Evolutionary conservation across 805 yeast genomes (phyloP).

Genomic region (Metschnikowia colocasiae): DNA sequence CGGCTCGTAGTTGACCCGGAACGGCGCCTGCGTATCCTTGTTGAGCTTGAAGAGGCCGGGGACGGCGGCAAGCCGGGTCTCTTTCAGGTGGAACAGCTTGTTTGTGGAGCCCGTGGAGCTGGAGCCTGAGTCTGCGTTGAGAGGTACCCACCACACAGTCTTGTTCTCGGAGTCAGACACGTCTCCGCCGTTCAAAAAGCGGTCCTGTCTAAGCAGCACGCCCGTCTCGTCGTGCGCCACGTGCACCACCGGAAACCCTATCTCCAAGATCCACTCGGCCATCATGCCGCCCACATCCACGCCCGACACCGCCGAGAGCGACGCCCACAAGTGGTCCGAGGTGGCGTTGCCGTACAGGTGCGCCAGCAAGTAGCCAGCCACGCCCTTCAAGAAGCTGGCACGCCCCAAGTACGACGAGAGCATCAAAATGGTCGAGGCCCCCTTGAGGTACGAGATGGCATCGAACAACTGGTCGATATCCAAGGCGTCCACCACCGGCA

Average conservation of each 20-base stretch:
- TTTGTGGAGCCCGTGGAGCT: too few relatives aligned
- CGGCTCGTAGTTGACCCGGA: constrained; percentile 51
- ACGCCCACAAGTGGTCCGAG: constrained; percentile 69
- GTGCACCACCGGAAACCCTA: constrained; percentile 68
- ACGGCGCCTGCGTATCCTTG: constrained; percentile 49
- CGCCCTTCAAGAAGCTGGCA: constrained; percentile 68
- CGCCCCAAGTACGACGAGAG: constrained; percentile 66
- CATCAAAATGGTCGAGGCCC: constrained; percentile 77
- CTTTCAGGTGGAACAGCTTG: constrained; percentile 21
- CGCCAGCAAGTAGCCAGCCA: constrained; percentile 59
- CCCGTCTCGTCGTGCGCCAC: constrained; percentile 36
- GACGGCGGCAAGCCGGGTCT: neutral
- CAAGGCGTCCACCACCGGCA: constrained; percentile 70
- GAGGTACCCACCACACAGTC: constrained; percentile 58
- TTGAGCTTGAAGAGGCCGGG: constrained; percentile 44
- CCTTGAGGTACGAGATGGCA: constrained; percentile 75
- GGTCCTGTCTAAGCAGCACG: constrained; percentile 48
- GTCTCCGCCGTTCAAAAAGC: constrained; percentile 65
- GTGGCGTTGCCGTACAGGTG: constrained; percentile 69
- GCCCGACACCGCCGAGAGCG: constrained; percentile 60
- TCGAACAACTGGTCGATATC: constrained; percentile 83
- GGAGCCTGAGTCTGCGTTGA: constrained; percentile 23
- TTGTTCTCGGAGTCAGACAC: constrained; percentile 53
- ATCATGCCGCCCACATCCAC: constrained; percentile 56
- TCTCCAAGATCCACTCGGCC: constrained; percentile 67